Conservation (phyloP, 306 rosid genomes). For the Arachis stenosperma region DNA sequence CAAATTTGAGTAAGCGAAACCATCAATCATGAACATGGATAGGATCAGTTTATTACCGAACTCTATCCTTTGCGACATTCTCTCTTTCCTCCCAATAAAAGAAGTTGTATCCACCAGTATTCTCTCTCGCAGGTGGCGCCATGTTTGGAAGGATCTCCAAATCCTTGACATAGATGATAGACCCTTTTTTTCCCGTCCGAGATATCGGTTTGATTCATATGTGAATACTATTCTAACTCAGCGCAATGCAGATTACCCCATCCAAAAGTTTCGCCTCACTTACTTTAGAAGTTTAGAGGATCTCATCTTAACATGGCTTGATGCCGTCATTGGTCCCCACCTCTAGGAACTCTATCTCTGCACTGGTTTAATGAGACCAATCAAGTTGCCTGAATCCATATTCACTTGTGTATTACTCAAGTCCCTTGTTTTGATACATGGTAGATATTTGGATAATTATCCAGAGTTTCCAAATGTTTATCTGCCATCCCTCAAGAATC, state of each 20-base stretch:
- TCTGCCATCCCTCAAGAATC: slow-evolving; percentile 6
- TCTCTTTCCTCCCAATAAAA: slow-evolving; percentile 28
- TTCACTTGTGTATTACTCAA: not conserved
- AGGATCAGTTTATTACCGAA: not conserved
- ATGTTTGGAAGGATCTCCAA: slow-evolving; percentile 8
- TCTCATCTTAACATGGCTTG: not conserved
- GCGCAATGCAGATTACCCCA: not conserved
- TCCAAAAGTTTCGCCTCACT: not conserved
- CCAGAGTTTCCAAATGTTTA: not conserved
- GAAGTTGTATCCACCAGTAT: slow-evolving; percentile 1
- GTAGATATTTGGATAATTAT: not conserved
- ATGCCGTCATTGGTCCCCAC: not conserved
- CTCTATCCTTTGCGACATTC: slow-evolving; percentile 32
- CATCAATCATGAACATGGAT: not conserved
- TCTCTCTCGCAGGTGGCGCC: slow-evolving; percentile 2
- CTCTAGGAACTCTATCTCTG: not conserved
- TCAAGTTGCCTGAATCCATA: not conserved
- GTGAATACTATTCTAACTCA: not conserved
- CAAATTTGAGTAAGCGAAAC: too few species aligned
- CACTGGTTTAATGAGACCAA: not conserved
- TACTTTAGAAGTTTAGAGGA: too few species aligned
- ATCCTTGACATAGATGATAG: not conserved
- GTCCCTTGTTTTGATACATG: not conserved
- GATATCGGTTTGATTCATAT: not conserved
- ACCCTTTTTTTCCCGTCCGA: too few species aligned